Percentiles rank a stretch among this genome's conserved stretches.
Evolutionary conservation across 2,329 filamentous ascomycete species (phyloP).

Genomic region (Fusarium nematophilum): DNA sequence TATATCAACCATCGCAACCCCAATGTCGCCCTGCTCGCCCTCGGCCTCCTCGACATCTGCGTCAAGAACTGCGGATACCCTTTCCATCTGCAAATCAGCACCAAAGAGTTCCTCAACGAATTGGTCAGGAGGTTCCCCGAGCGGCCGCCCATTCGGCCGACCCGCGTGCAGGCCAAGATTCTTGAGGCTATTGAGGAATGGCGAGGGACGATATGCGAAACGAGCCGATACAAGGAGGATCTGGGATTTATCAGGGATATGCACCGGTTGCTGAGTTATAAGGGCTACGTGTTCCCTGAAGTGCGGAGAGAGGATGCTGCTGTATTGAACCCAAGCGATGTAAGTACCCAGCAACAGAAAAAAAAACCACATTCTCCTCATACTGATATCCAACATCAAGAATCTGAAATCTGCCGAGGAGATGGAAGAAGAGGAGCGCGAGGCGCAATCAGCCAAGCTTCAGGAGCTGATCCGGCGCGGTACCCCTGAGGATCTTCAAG

Average conservation of each 20-base stretch:
- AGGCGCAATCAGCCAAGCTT: slow-evolving; percentile 96
- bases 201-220: slow-evolving; percentile 98
- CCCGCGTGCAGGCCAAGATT: slow-evolving; percentile 90
- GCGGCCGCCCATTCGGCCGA: slow-evolving; percentile 85
- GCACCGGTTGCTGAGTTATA: slow-evolving; percentile 95
- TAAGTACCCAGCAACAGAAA: slow-evolving; percentile 61
- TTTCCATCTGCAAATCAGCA: slow-evolving; percentile 97
- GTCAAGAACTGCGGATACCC: slow-evolving; percentile 99
- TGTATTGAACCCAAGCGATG: slow-evolving; percentile 95
- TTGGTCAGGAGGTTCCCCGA: slow-evolving; percentile 96
- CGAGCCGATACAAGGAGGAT: slow-evolving; percentile 96
- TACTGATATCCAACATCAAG: slow-evolving; percentile 56
- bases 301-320: slow-evolving; percentile 93
- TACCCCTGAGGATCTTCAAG: slow-evolving; percentile 91
- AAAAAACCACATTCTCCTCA: slow-evolving; percentile 57
- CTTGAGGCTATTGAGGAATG: slow-evolving; percentile 98
- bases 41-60: slow-evolving; percentile 95
- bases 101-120: slow-evolving; percentile 99
- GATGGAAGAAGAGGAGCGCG: slow-evolving; percentile 96
- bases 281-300: slow-evolving; percentile 96
- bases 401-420: slow-evolving; percentile 96
- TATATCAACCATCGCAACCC: slow-evolving; percentile 97
- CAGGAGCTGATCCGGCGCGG: slow-evolving; percentile 96
- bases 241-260: slow-evolving; percentile 96
- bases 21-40: slow-evolving; percentile 90